These are phyloP conservation scores for Suillus lakei DNA, from an alignment of 768 basidiomycete genomes.

Conservation along the genomic window DNA sequence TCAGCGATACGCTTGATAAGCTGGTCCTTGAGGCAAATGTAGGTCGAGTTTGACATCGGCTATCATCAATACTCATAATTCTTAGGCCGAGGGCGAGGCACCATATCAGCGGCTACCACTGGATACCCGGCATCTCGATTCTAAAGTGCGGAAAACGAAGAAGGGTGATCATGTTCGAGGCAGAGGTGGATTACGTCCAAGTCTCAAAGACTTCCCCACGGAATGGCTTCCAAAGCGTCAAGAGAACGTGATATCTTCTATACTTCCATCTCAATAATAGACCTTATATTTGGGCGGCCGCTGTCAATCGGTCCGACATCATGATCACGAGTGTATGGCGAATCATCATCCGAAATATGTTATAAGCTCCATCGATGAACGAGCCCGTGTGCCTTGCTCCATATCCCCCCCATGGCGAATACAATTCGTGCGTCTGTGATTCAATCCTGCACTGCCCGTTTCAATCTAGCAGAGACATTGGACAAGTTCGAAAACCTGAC, in stretches of 20 bases:
- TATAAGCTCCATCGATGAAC: conserved; percentile 2
- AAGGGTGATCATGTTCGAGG: conserved; percentile 70
- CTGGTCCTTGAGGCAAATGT: conserved; percentile 88
- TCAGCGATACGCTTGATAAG: conserved; percentile 81
- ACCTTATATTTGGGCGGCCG: conserved; percentile 12
- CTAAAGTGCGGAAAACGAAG: conserved; percentile 73
- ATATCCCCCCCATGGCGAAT: conserved; percentile 27
- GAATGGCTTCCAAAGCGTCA: conserved; percentile 71
- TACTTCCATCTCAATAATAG: conserved; percentile 7
- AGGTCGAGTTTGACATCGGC: conserved; percentile 36
- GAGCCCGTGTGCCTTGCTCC: background rate
- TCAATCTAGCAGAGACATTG: conserved; percentile 50
- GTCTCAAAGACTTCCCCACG: conserved; percentile 80
- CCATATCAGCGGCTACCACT: conserved; percentile 70
- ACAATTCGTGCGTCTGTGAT: conserved; percentile 55
- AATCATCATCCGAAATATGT: conserved; percentile 6
- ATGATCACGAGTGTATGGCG: conserved; percentile 11
- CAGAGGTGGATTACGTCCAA: conserved; percentile 58
- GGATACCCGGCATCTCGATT: conserved; percentile 81
- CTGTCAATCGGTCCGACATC: conserved; percentile 7
- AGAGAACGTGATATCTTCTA: conserved; percentile 1
- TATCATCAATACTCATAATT: conserved; percentile 17
- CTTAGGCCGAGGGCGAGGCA: conserved; percentile 39
- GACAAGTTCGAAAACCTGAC: conserved; percentile 53
- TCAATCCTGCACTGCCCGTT: conserved; percentile 54